These are phyloP conservation scores for Elsinoe perseae DNA, from an alignment of 2,329 filamentous ascomycete genomes.

Conservation along the genomic window DNA sequence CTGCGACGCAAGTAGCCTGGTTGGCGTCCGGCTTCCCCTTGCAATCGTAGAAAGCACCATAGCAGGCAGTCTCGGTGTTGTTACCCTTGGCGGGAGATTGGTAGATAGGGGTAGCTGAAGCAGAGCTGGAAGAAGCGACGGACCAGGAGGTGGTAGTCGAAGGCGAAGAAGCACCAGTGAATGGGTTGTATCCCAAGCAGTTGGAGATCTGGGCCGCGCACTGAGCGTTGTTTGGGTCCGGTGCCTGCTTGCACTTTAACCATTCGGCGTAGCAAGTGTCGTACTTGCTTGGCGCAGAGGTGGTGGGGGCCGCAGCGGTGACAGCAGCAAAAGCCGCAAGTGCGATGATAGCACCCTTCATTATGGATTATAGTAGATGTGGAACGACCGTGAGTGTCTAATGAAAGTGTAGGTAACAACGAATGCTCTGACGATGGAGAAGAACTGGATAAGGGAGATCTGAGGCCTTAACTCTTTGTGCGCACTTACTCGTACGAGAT, in stretches of 20 bases:
- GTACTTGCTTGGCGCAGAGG: neutral
- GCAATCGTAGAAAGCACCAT: conserved; percentile 12
- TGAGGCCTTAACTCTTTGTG: neutral
- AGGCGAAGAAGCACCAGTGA: conserved; percentile 6
- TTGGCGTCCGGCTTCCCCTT: conserved; percentile 14
- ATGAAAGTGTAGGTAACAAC: neutral
- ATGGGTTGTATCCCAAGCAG: conserved; percentile 18
- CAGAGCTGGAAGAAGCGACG: neutral
- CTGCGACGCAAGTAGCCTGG: conserved; percentile 13
- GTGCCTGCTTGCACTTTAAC: conserved; percentile 13
- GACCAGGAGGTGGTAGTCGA: neutral
- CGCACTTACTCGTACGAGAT: neutral
- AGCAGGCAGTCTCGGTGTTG: conserved; percentile 13
- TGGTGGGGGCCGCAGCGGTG: neutral
- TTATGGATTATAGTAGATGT: neutral
- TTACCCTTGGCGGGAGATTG: neutral
- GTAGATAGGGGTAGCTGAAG: neutral
- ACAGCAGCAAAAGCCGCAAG: conserved; percentile 4
- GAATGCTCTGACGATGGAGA: neutral
- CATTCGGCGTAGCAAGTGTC: conserved; percentile 12
- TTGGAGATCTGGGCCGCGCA: conserved; percentile 14
- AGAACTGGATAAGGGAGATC: neutral
- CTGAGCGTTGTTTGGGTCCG: conserved; percentile 13
- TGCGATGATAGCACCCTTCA: conserved; percentile 6
- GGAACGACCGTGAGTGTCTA: neutral